Evolutionary conservation across 768 basidiomycete species (phyloP).

Genomic region (Pulveroboletus sp.): DNA sequence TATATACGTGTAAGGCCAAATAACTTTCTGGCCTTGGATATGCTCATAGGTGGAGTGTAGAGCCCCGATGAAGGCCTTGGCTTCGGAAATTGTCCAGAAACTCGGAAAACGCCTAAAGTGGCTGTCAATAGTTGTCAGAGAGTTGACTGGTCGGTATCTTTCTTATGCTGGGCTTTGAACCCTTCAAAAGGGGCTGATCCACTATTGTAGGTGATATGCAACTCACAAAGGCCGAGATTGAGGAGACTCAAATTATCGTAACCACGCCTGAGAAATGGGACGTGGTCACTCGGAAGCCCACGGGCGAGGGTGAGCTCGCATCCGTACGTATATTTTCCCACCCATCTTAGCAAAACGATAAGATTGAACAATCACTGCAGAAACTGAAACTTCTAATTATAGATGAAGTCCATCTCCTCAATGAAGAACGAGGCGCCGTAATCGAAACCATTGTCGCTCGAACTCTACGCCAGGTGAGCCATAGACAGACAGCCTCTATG

Average conservation of each 20-base stretch:
- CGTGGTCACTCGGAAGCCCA: constrained; percentile 95
- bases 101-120: constrained; percentile 84
- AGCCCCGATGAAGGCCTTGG: constrained; percentile 98
- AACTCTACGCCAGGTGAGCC: constrained; percentile 75
- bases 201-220: constrained; percentile 80
- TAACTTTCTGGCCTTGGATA: not conserved
- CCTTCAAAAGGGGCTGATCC: not conserved
- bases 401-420: constrained; percentile 94
- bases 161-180: not conserved
- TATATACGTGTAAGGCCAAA: constrained; percentile 77
- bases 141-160: constrained; percentile 68
- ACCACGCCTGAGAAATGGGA: constrained; percentile 99
- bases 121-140: constrained; percentile 81
- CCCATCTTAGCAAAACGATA: not conserved
- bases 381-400: constrained; percentile 92
- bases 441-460: constrained; percentile 98
- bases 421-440: constrained; percentile 96
- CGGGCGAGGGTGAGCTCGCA: constrained; percentile 94
- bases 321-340: constrained; percentile 49
- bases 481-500: not conserved
- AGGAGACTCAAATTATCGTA: constrained; percentile 94
- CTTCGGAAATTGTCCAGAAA: constrained; percentile 92
- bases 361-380: constrained; percentile 36
- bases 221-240: constrained; percentile 88
- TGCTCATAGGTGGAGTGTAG: constrained; percentile 33